These are phyloP conservation scores for Microcos paniculata DNA, from an alignment of 345 rosid genomes.

Conservation along the genomic window DNA sequence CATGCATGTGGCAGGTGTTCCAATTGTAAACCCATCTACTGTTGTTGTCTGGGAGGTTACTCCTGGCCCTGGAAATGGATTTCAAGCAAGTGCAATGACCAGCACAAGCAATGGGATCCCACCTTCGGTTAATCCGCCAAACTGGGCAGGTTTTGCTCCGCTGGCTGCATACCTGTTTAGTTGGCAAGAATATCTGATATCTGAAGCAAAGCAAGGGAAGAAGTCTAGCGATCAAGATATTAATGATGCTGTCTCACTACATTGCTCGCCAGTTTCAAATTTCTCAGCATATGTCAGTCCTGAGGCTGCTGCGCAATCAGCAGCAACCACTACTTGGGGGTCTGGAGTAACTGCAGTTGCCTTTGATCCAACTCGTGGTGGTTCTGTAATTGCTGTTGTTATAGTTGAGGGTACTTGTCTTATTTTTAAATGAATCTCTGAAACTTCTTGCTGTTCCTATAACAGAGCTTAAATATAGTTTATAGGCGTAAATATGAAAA, in stretches of 20 bases:
- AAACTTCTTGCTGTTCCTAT: conserved; percentile 20
- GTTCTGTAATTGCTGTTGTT: conserved; percentile 96
- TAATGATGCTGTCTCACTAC: conserved; percentile 62
- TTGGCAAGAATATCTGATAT: conserved; percentile 93
- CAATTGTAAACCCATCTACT: conserved; percentile 97
- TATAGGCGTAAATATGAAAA: no score
- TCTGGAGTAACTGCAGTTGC: conserved; percentile 99
- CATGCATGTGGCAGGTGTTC: conserved; percentile 99
- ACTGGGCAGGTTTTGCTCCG: conserved; percentile 97
- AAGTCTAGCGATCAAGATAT: conserved; percentile 65
- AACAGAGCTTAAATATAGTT: background rate
- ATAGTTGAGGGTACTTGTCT: conserved; percentile 86
- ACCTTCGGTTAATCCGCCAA: conserved; percentile 84
- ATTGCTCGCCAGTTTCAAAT: conserved; percentile 97
- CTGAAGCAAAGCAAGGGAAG: conserved; percentile 76
- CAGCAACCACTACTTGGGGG: conserved; percentile 99
- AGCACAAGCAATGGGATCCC: conserved; percentile 66
- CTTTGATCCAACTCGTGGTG: conserved; percentile 98
- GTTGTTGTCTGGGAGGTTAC: conserved; percentile 99
- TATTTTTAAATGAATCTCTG: conserved; percentile 18
- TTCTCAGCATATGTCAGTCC: conserved; percentile 99
- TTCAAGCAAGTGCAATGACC: conserved; percentile 72
- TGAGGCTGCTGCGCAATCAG: conserved; percentile 96
- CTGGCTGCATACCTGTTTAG: conserved; percentile 92
- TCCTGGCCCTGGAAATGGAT: conserved; percentile 94